Base-by-base conservation (phyloP, 129 eudicot species). In the Artemisia argyi region DNA sequence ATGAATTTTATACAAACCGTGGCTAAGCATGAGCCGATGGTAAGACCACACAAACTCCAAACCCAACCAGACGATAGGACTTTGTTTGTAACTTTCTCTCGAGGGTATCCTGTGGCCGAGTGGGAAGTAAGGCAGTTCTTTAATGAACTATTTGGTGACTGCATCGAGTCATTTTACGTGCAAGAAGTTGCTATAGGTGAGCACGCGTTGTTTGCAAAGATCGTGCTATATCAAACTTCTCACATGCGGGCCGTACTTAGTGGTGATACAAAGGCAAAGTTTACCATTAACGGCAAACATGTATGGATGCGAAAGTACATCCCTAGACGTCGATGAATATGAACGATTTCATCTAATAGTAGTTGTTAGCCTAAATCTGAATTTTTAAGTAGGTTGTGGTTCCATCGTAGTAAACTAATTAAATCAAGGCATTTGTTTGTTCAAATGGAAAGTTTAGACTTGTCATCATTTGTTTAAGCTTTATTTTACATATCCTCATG, bases 291-390 rank as follows among this genome's bases (percentile, higher is more conserved):
- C 4, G 96, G 96, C 7, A 92, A 87, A 73, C 96, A 86, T 74
- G 88, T 91, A 0, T 91, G 97, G 97, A 76, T 90, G 90, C 87
- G 96, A 5, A 84, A 78, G 73, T 90, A 80, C 55, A 65, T 83
- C n/a, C 86, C 86, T 0, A 83, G 59, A 17, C 68, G 20, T 46
- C 22, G 32, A 28, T 7, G 68, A 24, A 15, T 26, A 66, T 75
- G 35, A 51, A 2, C 17, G 20, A 54, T 71, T 11, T 0, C 53
- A 71, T 59, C 15, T 51, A 26, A n/a, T 32, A 53, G 7, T 71
- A 19, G 54, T 54, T 14, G 11, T 1, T 32, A 15, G 16, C 48
- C 11, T 14, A 8, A 9, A 60, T 72, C 11, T 49, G 28, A 62
- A 50, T 51, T 51, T 35, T 35, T 35, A 35, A 35, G 42, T 6